phyloP scores from a whole-genome alignment of 768 basidiomycete species.

The Cystofilobasidium capitatum region DNA sequence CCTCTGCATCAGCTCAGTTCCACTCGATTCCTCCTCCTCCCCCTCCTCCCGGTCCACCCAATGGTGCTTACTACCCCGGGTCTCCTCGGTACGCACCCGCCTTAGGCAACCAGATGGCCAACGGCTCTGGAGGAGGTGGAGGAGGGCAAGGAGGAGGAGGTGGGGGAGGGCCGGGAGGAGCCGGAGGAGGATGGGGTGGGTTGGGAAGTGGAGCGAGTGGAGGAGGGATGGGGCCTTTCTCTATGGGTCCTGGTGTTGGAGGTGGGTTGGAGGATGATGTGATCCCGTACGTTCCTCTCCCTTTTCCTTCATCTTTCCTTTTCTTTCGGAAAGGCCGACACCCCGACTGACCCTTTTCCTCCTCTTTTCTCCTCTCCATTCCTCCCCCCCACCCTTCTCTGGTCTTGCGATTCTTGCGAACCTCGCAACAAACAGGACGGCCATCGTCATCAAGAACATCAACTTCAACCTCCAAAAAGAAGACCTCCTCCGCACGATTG shows the following conservation, averaged over 20 bases:
- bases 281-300: slow-evolving; percentile 21
- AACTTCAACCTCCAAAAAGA: slow-evolving; percentile 97
- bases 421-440: slow-evolving; percentile 45
- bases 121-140: background rate
- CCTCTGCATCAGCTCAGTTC: background rate
- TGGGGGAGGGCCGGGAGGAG: background rate
- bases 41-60: background rate
- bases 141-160: slow-evolving; percentile 2
- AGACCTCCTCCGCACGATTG: slow-evolving; percentile 89
- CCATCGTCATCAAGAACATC: slow-evolving; percentile 99
- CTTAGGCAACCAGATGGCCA: background rate
- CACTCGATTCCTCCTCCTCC: background rate
- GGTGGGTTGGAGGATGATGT: slow-evolving; percentile 27
- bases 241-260: slow-evolving; percentile 22
- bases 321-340: background rate
- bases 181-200: slow-evolving; percentile 3
- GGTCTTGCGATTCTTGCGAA: background rate
- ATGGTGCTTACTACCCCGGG: background rate
- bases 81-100: background rate
- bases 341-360: background rate
- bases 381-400: background rate
- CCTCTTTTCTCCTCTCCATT: background rate
- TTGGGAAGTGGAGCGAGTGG: slow-evolving; percentile 17
- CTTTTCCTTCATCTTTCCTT: background rate
- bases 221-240: slow-evolving; percentile 14